Percentiles rank a stretch among this genome's conserved stretches.
Evolutionary conservation across 2,329 filamentous ascomycete genomes (phyloP).

Genomic region (Aspergillus sp.): DNA sequence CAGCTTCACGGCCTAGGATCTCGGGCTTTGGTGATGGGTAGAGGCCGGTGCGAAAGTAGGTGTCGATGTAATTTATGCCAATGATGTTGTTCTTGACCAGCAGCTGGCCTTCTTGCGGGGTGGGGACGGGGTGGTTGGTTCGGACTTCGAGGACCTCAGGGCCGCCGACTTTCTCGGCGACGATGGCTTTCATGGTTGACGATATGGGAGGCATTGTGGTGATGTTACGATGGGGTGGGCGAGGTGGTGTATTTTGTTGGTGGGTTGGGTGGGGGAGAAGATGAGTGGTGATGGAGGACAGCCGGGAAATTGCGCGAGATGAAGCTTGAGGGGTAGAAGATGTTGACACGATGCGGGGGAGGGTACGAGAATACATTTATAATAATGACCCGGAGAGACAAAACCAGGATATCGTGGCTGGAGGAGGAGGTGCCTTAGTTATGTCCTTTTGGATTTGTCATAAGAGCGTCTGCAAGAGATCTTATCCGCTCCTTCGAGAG

Average conservation of each 20-base stretch:
- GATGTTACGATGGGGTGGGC: constrained; percentile 26
- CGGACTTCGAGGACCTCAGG: constrained; percentile 70
- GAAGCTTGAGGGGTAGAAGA: constrained; percentile 3
- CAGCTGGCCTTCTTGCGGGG: constrained; percentile 66
- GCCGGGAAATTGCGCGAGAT: neutral
- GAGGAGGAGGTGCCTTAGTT: neutral
- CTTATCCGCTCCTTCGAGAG: neutral
- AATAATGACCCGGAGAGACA: neutral
- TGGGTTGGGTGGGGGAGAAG: constrained; percentile 7
- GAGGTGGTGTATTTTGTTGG: neutral
- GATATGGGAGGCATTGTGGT: constrained; percentile 51
- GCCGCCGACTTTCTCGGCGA: constrained; percentile 71
- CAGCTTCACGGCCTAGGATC: constrained; percentile 76
- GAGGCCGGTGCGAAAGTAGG: constrained; percentile 82
- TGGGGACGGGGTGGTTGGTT: constrained; percentile 69
- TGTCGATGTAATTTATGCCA: constrained; percentile 90
- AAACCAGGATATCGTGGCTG: neutral
- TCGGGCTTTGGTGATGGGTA: constrained; percentile 72
- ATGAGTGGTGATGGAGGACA: constrained; percentile 9
- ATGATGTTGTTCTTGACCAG: constrained; percentile 78
- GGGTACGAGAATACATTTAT: constrained; percentile 3
- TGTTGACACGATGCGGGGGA: neutral
- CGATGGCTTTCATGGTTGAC: constrained; percentile 70
- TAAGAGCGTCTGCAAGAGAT: neutral
- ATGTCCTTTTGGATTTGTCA: constrained; percentile 10